Base-by-base conservation (phyloP, 306 rosid genomes). In the Senna siamea region DNA sequence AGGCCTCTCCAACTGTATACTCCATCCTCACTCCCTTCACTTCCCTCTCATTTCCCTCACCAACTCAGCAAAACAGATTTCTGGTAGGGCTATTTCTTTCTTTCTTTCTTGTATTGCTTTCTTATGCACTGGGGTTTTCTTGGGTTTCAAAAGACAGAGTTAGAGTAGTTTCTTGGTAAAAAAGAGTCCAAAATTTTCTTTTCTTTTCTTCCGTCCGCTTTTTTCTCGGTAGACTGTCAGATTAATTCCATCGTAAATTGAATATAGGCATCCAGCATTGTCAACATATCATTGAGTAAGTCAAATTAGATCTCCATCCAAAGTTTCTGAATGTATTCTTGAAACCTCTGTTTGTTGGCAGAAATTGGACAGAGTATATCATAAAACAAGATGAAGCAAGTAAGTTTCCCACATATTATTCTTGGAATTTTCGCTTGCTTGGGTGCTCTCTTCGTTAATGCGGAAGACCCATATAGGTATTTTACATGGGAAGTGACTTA, bases 401-500 rank as follows among this genome's bases (percentile, higher is more conserved):
- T 73, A 72, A 58, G 28, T 72, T 54, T 83, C 43, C 30, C 65
- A 19, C 46, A 20, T 17, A 23, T 86, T 78, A 57, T 85, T 23
- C 30, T 84, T 66, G 90, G 77, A 76, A 58, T 73, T 60, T 81
- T 81, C 77, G 78, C 80, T 75, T 87, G 83, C 76, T 81, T 86
- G 43, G 55, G 77, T 81, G 65, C 55, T 18, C 2, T 83, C 41
- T 72, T 74, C 3, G 91, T 86, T 73, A 79, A 79, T 30, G 97
- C 89, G 18, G 92, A 93, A 79, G 98, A 93, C 12, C 69, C 88
- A 26, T 90, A 87, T 26, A 22, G 51, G 67, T 83, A 58, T 56
- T 90, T 46, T 78, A 87, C 88, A 10, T 87, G 93, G 91, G 77
- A 70, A 72, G 75, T 90, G 52, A 87, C 90, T 9, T 51, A 82